phyloP scores from a whole-genome alignment of 768 basidiomycete species.

The Cytidiella melzeri region DNA sequence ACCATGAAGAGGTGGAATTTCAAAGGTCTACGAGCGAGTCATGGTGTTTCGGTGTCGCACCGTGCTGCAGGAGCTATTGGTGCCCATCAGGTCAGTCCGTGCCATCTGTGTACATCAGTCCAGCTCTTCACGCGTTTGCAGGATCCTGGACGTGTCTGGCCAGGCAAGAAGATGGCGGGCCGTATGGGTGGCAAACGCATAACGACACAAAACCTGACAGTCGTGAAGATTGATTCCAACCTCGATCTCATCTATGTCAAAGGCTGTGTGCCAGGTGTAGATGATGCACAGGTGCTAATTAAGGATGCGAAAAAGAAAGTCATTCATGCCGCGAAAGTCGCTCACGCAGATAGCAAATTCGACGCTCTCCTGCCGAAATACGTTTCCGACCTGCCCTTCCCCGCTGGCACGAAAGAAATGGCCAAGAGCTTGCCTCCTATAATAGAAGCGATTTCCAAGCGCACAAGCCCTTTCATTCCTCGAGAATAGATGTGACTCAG shows the following conservation, averaged over 20 bases:
- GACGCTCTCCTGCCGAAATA: constrained; percentile 79
- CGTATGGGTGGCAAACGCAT: constrained; percentile 79
- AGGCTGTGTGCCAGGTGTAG: constrained; percentile 87
- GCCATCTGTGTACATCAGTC: background rate
- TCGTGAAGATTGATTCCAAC: constrained; percentile 79
- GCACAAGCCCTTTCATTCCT: constrained; percentile 72
- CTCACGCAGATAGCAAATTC: constrained; percentile 64
- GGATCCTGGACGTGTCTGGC: constrained; percentile 95
- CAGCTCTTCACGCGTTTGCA: constrained; percentile 27
- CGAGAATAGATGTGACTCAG: constrained; percentile 39
- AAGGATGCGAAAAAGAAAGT: constrained; percentile 89
- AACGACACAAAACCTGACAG: constrained; percentile 84
- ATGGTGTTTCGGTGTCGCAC: constrained; percentile 95
- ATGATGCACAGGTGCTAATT: constrained; percentile 81
- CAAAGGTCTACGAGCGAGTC: constrained; percentile 84
- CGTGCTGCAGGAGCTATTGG: constrained; percentile 91
- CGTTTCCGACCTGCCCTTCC: constrained; percentile 84
- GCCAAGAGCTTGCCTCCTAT: constrained; percentile 60
- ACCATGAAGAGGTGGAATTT: constrained; percentile 97
- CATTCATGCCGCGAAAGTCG: constrained; percentile 49
- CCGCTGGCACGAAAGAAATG: constrained; percentile 78
- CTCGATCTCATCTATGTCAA: constrained; percentile 88
- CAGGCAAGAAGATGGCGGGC: constrained; percentile 98
- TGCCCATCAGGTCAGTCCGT: constrained; percentile 74
- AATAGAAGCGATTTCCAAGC: constrained; percentile 66